Evolutionary conservation across 352 stramenopile genomes (phyloP).

Genomic region (Phytophthora agathidicida): DNA sequence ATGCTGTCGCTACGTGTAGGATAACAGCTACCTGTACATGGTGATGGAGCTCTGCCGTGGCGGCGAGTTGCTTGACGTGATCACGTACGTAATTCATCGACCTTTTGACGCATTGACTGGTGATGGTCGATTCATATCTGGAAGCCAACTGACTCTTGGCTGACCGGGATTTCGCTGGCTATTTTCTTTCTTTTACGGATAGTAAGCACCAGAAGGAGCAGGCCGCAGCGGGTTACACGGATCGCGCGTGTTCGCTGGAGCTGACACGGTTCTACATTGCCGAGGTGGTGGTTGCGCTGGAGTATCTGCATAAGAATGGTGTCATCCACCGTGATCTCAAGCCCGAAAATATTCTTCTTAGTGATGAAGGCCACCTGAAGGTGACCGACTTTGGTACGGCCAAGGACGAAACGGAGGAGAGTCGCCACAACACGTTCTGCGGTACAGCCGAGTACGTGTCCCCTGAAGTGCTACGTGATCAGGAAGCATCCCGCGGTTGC

Average conservation of each 20-base stretch:
- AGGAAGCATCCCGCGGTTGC: conserved; percentile 80
- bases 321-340: conserved; percentile 97
- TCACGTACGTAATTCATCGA: conserved; percentile 61
- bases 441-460: conserved; percentile 93
- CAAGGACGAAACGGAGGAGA: conserved; percentile 84
- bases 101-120: not conserved
- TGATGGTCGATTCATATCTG: not conserved
- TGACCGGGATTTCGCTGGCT: conserved; percentile 1
- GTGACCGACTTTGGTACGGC: conserved; percentile 92
- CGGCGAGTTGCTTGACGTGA: conserved; percentile 87
- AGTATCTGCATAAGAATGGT: conserved; percentile 94
- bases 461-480: conserved; percentile 89
- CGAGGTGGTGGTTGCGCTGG: conserved; percentile 93
- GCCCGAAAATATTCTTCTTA: conserved; percentile 91
- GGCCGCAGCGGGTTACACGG: conserved; percentile 52
- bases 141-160: conserved; percentile 14
- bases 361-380: conserved; percentile 88
- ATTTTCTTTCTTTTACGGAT: not conserved
- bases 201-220: conserved; percentile 85
- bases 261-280: conserved; percentile 94
- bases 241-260: conserved; percentile 76
- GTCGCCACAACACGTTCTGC: conserved; percentile 88
- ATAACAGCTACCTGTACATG: conserved; percentile 90
- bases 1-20: conserved; percentile 6
- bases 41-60: conserved; percentile 90